Base-by-base conservation (phyloP, 495 filamentous ascomycete species). In the Beverwykella pulmonaria region DNA sequence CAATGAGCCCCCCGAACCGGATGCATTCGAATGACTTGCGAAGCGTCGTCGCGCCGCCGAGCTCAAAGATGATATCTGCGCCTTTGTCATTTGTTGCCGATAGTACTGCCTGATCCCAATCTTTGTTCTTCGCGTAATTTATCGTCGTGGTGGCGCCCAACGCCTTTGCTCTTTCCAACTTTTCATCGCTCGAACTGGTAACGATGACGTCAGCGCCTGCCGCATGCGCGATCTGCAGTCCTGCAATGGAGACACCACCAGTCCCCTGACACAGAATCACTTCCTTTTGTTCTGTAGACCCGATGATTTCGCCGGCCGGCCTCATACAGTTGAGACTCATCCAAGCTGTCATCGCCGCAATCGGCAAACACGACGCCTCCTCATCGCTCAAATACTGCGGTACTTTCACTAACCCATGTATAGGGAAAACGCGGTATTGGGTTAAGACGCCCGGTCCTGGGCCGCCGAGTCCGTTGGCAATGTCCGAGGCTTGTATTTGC, bases 41-140 rank as follows among this genome's bases (percentile, higher is more conserved):
- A 44, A 83, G 55, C 9, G 82, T 85, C 17, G 71, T 53, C 27
- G 79, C 76, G 9, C 82, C 82, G 1, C 81, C 82, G 61, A 79
- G 77, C 63, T 86, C 82, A 36, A 86, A 71, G 32, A 86, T 79
- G 48, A 81, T 73, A 62, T 82, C 79, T 0, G 75, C 80, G 36
- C 80, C 80, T 10, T 74, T 58, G 27, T 67, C 70, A 15, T 59
- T 32, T 5, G 81, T 82, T 7, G 76, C 20, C 17, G 70, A 63
- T 64, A 82, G 50, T 0, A 81, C 80, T 53, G 70, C 74, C 8
- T 71, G 57, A 27, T 81, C 73, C 81, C 82, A 83, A 17, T 77
- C 69, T n/a, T 75, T 72, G 2, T 57, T 74, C 0, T 68, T 78
- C 12, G 67, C 67, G 68, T 84, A 83, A 61, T 83, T 84, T 63